Conservation (phyloP, 2,329 filamentous ascomycete genomes). For the Scedosporium apiospermum region DNA sequence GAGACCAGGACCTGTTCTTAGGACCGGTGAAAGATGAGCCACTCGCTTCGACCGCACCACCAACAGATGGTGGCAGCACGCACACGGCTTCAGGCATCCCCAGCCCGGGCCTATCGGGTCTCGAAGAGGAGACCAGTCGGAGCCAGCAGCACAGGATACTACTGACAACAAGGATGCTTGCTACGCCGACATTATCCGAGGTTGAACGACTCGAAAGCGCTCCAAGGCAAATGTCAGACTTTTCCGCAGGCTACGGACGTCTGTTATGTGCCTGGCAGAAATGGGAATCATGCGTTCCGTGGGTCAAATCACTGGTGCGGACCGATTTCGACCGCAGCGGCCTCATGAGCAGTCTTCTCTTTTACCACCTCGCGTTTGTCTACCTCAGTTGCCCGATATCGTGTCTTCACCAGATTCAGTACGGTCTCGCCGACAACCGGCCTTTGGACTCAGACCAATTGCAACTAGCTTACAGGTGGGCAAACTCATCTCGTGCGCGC, state of each 20-base stretch:
- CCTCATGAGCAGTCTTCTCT: conserved; percentile 1
- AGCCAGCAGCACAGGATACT: neutral
- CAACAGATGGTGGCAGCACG: neutral
- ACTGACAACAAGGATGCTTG: neutral
- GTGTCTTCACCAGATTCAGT: conserved; percentile 1
- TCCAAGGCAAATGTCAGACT: neutral
- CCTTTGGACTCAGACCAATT: neutral
- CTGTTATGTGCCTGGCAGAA: neutral
- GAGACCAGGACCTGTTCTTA: neutral
- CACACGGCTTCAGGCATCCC: neutral
- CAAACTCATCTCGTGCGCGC: neutral
- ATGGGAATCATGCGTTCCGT: neutral
- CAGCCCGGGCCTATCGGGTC: neutral
- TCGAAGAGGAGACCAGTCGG: neutral
- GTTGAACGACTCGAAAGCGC: neutral
- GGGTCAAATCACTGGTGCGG: neutral
- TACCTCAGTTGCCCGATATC: neutral
- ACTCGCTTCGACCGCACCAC: neutral
- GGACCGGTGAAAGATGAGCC: neutral
- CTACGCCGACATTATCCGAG: neutral
- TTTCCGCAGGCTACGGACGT: neutral
- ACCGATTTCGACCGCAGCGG: neutral
- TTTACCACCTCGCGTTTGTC: conserved; percentile 1
- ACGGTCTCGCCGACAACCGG: neutral
- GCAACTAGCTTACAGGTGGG: neutral